Percentiles rank a stretch among this genome's conserved stretches.
Evolutionary conservation across 306 rosid genomes (phyloP).

Genomic region (Vigna reflexopilosa): DNA sequence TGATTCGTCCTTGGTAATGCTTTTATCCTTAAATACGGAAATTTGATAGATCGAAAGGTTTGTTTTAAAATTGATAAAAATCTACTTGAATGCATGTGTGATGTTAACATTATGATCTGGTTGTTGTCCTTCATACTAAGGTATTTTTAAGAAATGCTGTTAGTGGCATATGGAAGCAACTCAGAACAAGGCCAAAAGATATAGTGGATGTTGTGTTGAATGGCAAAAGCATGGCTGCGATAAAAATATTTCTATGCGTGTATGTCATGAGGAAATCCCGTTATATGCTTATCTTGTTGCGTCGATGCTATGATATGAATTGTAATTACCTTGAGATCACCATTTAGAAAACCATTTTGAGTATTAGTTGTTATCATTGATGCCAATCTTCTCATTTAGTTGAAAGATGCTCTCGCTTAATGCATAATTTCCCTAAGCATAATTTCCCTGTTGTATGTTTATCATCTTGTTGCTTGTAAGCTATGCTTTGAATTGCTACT

Average conservation of each 20-base stretch:
- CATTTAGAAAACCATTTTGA: conserved; percentile 37
- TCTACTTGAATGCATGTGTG: conserved; percentile 18
- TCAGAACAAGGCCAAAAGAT: not conserved
- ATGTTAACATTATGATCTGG: conserved; percentile 32
- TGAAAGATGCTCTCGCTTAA: conserved; percentile 39
- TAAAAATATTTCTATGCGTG: not conserved
- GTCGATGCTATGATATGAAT: conserved; percentile 31
- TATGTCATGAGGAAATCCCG: conserved; percentile 31
- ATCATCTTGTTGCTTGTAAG: conserved; percentile 24
- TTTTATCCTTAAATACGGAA: conserved; percentile 38
- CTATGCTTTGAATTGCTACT: conserved; percentile 23
- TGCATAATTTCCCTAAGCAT: conserved; percentile 55
- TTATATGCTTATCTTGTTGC: conserved; percentile 17
- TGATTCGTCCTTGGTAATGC: conserved; percentile 63
- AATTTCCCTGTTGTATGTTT: conserved; percentile 16
- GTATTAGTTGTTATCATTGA: conserved; percentile 25
- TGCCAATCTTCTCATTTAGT: conserved; percentile 26
- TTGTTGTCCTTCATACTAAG: not conserved
- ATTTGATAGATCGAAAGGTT: conserved; percentile 17
- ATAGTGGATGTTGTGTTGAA: not conserved
- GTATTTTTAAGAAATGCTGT: conserved; percentile 24
- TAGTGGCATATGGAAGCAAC: not conserved
- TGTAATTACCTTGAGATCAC: conserved; percentile 20
- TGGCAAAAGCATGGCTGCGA: not conserved
- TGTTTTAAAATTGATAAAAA: conserved; percentile 23